A percentile compares a stretch with the other conserved stretches of the same genome.
These are phyloP conservation scores for Mortierella antarctica DNA, from an alignment of 192 early-diverging fungal species.

Conservation along the genomic window DNA sequence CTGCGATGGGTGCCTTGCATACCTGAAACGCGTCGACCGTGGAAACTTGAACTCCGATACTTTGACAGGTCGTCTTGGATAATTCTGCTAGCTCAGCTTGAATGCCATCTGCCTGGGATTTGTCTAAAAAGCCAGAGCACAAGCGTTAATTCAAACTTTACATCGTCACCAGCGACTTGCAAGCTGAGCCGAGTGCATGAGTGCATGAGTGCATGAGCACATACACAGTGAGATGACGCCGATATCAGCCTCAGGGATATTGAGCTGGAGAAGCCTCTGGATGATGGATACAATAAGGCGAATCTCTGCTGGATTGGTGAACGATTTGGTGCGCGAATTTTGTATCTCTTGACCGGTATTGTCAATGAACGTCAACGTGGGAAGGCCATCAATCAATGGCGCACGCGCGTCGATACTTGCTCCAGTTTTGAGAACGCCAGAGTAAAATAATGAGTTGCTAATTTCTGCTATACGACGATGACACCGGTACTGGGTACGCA, in stretches of 20 bases:
- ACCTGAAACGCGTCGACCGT: conserved; percentile 80
- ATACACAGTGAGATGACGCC: conserved; percentile 80
- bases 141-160: neutral
- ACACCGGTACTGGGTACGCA: conserved; percentile 81
- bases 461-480: conserved; percentile 72
- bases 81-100: conserved; percentile 22
- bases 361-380: conserved; percentile 69
- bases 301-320: conserved; percentile 66
- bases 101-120: conserved; percentile 69
- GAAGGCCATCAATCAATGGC: conserved; percentile 60
- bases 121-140: conserved; percentile 54
- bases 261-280: conserved; percentile 49
- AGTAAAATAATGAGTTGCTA: conserved; percentile 75
- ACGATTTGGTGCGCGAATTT: conserved; percentile 59
- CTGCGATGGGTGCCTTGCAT: neutral
- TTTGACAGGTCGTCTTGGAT: conserved; percentile 42
- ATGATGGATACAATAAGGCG: conserved; percentile 56
- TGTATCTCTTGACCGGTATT: conserved; percentile 62
- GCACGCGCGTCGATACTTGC: conserved; percentile 30
- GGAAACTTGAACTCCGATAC: conserved; percentile 59
- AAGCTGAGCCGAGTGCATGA: neutral
- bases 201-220: conserved; percentile 37
- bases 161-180: too few relatives aligned
- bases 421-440: conserved; percentile 60
- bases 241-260: conserved; percentile 60